Evolutionary conservation across 345 rosid species (phyloP), one percentile per base, ranked within the genome.

Genomic region (Bruguiera gymnorhiza): DNA sequence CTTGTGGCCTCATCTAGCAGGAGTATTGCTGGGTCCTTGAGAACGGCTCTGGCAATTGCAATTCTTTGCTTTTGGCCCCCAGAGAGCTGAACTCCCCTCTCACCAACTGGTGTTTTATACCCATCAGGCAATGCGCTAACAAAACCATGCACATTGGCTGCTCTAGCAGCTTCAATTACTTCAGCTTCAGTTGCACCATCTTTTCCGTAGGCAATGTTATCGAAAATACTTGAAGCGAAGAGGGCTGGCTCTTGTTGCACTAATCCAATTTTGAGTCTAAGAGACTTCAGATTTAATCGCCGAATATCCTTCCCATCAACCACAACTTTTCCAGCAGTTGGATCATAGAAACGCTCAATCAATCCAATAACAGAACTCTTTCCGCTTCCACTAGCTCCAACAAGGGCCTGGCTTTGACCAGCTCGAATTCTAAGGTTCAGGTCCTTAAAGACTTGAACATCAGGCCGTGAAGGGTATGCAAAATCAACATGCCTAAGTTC

Each of bases 21-120:
- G 48, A 95, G 84, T 60, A 95, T 89, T 32, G 96, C 76, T 5
- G 99, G 99, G 82, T 95, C 87, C 84, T 95, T 95, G 26, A 95
- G 98, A 31, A 95, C 94, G 0, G 99, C 98, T 74, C 99, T 81
- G 6, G 99, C 98, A 19, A 95, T 95, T 0, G 99, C 99, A 0
- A 95, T 95, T 80, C 99, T 90, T 81, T 95, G 99, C 69, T 95
- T 95, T 68, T 95, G 99, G 27, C 99, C 99, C 1, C 99, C 99
- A 1, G 98, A 92, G 67, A 95, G 88, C 69, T 92, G 99, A 61
- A 95, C 92, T 43, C 99, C 99, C 81, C 99, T 85, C 79, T 95
- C 99, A 5, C 99, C 99, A 0, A 95, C 99, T 0, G 92, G 92
- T 5, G 99, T 95, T 76, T 88, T 84, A 88, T 95, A 95, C 1